These are phyloP conservation scores for Termitomyces sp. DNA, from an alignment of 768 basidiomycete species.

Conservation along the genomic window DNA sequence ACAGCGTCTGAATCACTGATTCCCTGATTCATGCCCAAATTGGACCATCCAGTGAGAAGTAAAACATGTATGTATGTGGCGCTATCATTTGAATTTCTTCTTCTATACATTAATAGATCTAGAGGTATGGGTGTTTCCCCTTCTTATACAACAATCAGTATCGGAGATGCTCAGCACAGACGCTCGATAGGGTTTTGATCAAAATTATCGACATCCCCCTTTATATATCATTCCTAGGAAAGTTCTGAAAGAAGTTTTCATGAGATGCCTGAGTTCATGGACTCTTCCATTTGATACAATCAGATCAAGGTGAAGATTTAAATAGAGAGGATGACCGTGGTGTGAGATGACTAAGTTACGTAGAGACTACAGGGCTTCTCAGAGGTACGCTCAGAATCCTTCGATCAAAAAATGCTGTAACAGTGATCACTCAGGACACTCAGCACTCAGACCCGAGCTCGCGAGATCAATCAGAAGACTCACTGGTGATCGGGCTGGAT, in stretches of 20 bases:
- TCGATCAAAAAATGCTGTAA: not conserved
- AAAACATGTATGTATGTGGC: not conserved
- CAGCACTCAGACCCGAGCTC: not conserved
- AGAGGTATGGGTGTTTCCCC: not conserved
- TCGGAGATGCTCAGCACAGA: not conserved
- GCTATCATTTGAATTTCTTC: not conserved
- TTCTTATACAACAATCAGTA: not conserved
- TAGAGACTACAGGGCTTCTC: too few species aligned
- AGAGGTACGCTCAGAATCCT: too few species aligned
- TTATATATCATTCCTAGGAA: not conserved
- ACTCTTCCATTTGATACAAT: not conserved
- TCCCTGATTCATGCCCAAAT: too few species aligned
- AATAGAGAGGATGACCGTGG: not conserved
- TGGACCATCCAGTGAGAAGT: not conserved
- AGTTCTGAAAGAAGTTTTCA: not conserved
- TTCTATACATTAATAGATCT: too few species aligned
- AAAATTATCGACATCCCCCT: not conserved
- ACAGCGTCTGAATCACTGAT: not conserved
- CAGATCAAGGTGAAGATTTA: not conserved
- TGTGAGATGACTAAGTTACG: not conserved
- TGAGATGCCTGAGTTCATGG: not conserved
- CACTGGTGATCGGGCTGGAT: not conserved
- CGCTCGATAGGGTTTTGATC: not conserved
- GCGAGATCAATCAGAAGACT: not conserved
- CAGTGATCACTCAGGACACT: not conserved